Conservation (phyloP, 148 eudicot species). For the Heliamphora exappendiculata region DNA sequence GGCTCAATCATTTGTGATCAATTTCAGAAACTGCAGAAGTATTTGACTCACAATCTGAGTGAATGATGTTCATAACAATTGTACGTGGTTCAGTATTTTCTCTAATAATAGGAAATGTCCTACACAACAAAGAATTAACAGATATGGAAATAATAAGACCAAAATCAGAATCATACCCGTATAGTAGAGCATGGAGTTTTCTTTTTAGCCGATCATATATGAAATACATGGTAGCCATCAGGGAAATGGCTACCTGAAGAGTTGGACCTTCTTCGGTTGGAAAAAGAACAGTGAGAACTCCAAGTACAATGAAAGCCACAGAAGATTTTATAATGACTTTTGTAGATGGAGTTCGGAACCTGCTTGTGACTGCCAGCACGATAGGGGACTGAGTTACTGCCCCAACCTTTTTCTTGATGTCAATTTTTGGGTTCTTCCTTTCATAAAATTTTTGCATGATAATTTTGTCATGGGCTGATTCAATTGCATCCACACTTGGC, state of each 20-base stretch:
- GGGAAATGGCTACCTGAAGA: constrained; percentile 85
- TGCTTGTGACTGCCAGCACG: constrained; percentile 67
- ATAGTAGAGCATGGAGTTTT: constrained; percentile 70
- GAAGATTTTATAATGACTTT: constrained; percentile 60
- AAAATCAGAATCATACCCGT: constrained; percentile 54
- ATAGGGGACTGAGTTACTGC: constrained; percentile 57
- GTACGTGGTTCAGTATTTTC: background rate
- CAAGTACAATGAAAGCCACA: constrained; percentile 60
- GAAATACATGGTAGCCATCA: constrained; percentile 66
- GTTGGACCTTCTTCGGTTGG: constrained; percentile 99
- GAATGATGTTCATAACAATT: background rate
- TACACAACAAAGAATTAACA: background rate
- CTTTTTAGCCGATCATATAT: constrained; percentile 67
- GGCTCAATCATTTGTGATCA: background rate
- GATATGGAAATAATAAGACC: constrained; percentile 7
- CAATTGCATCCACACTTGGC: constrained; percentile 90
- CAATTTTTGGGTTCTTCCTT: constrained; percentile 74
- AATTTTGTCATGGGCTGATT: constrained; percentile 90
- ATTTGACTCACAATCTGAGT: background rate
- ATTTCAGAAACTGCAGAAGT: background rate
- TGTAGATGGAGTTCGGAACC: constrained; percentile 68
- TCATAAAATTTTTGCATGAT: constrained; percentile 84
- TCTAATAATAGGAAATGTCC: background rate
- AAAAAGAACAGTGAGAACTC: constrained; percentile 70
- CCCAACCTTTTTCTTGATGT: constrained; percentile 70